These are phyloP conservation scores for Trametes versicolor DNA, from an alignment of 1,284 basidiomycete genomes.

Conservation along the genomic window DNA sequence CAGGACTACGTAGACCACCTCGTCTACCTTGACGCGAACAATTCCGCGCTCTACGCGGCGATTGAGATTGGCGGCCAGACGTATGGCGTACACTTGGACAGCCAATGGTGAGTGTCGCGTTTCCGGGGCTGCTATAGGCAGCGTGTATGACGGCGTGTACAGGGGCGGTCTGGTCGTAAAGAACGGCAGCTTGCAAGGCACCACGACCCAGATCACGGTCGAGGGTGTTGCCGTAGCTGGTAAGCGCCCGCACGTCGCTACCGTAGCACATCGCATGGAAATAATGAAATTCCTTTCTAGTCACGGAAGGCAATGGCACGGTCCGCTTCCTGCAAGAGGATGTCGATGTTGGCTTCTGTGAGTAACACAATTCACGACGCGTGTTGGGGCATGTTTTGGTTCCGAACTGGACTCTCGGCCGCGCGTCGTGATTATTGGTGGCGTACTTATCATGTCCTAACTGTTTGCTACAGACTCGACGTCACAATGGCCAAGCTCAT, in stretches of 20 bases:
- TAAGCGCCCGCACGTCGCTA: background rate
- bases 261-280: background rate
- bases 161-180: conserved; percentile 28
- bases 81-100: conserved; percentile 29
- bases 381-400: too few species aligned
- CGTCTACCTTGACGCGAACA: conserved; percentile 28
- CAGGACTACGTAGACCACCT: conserved; percentile 30
- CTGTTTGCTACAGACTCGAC: conserved; percentile 5
- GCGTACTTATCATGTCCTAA: background rate
- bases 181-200: conserved; percentile 17
- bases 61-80: conserved; percentile 23
- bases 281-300: conserved; percentile 11
- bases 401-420: too few species aligned
- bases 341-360: conserved; percentile 27
- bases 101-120: conserved; percentile 25
- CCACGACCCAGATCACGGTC: conserved; percentile 20
- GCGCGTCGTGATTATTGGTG: background rate
- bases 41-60: conserved; percentile 28
- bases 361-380: background rate
- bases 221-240: conserved; percentile 23
- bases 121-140: background rate
- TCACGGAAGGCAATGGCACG: conserved; percentile 16
- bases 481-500: conserved; percentile 17
- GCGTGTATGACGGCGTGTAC: conserved; percentile 2
- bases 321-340: conserved; percentile 28